These are phyloP conservation scores for Sclerospora graminicola DNA, from an alignment of 352 stramenopile species.

Conservation along the genomic window DNA sequence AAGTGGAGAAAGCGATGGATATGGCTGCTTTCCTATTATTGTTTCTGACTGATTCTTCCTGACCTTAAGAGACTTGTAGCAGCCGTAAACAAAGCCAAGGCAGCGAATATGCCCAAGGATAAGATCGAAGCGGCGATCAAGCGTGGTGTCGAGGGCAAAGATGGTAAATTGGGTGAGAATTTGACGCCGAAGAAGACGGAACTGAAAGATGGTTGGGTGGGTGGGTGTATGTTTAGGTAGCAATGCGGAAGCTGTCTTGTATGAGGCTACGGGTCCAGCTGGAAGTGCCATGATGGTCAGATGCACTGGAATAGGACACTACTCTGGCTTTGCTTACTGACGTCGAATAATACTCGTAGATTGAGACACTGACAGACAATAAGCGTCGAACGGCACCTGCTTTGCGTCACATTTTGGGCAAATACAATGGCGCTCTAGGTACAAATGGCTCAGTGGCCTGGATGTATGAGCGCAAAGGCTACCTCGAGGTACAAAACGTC, in stretches of 20 bases:
- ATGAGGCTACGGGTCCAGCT: conserved; percentile 59
- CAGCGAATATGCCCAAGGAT: conserved; percentile 76
- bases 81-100: conserved; percentile 63
- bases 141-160: conserved; percentile 71
- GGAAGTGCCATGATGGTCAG: conserved; percentile 64
- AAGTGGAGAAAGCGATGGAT: conserved; percentile 6
- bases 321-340: not conserved
- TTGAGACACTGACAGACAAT: conserved; percentile 81
- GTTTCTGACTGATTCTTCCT: not conserved
- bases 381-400: conserved; percentile 69
- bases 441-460: conserved; percentile 74
- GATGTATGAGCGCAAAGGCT: conserved; percentile 83
- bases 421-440: conserved; percentile 50
- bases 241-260: conserved; percentile 68
- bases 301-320: not conserved
- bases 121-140: conserved; percentile 79
- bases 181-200: no score
- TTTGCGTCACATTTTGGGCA: conserved; percentile 67
- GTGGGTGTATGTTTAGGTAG: conserved; percentile 15
- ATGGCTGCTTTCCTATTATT: not conserved
- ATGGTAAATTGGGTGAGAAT: conserved; percentile 16
- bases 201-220: no score
- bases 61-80: conserved; percentile 38
- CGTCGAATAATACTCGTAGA: conserved; percentile 22
- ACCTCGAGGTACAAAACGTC: conserved; percentile 42